These are phyloP conservation scores for Argentina anserina DNA, from an alignment of 306 rosid species.

Conservation along the genomic window DNA sequence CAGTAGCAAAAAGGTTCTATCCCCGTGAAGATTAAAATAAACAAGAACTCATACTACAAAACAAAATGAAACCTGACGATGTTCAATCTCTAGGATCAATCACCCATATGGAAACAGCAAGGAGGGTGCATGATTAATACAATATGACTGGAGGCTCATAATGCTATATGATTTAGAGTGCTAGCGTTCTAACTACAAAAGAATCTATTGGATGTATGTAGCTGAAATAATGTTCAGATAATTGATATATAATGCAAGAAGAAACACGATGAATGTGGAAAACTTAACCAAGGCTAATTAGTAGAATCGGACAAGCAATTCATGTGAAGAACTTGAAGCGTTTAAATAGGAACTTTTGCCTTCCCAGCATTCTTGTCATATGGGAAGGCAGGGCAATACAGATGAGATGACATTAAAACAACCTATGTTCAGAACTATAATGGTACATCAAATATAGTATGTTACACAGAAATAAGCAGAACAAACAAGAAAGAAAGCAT, in stretches of 20 bases:
- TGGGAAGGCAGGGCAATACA: neutral
- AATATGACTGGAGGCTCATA: neutral
- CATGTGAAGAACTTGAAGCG: neutral
- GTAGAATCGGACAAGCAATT: neutral
- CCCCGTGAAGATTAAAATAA: neutral
- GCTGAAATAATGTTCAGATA: neutral
- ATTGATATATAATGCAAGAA: neutral
- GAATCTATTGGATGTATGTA: neutral
- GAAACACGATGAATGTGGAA: neutral
- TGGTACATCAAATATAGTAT: too few relatives aligned
- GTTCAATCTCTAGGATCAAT: neutral
- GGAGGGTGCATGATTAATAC: neutral
- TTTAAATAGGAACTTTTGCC: neutral
- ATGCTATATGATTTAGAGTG: neutral
- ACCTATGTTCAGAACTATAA: neutral
- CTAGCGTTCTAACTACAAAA: neutral
- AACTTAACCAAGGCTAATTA: neutral
- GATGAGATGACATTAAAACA: neutral
- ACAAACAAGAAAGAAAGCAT: neutral
- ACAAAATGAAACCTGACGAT: neutral
- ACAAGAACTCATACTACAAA: neutral
- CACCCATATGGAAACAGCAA: neutral
- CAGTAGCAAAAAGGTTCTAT: neutral
- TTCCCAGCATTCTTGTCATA: slow-evolving; percentile 1
- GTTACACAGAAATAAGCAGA: neutral